A percentile compares a stretch with the other conserved stretches of the same genome.
Conservation (phyloP, 2,329 filamentous ascomycete species). For the Colletotrichum echinochloae region DNA sequence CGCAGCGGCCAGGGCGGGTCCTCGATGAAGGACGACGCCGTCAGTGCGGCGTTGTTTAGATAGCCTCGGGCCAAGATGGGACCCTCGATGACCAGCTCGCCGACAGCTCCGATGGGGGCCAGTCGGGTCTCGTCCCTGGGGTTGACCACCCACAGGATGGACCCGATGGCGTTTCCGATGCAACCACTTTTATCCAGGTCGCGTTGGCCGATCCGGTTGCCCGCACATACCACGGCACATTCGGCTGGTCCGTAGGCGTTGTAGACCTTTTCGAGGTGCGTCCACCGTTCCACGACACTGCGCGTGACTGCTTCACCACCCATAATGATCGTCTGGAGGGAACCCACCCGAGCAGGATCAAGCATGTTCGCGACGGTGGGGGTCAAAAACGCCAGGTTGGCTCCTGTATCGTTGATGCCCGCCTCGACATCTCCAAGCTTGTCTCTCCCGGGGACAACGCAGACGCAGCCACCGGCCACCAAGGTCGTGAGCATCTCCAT, state of each 20-base stretch:
- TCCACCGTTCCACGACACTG: too few relatives aligned
- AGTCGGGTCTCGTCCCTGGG: conserved; percentile 28
- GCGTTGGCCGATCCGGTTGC: neutral
- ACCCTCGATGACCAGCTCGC: conserved; percentile 16
- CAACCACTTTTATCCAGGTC: neutral
- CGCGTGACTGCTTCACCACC: too few relatives aligned
- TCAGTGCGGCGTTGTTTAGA: conserved; percentile 49
- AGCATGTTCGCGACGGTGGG: neutral
- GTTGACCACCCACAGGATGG: conserved; percentile 44
- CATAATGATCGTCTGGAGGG: too few relatives aligned
- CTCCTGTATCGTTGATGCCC: conserved; percentile 48
- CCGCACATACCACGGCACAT: neutral
- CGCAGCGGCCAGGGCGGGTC: conserved; percentile 63
- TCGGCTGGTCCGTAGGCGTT: neutral
- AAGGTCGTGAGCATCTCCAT: conserved; percentile 53
- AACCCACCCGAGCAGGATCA: too few relatives aligned
- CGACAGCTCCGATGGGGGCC: neutral
- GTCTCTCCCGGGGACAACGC: conserved; percentile 50
- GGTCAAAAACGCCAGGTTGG: neutral
- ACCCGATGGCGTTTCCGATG: conserved; percentile 44
- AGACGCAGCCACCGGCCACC: conserved; percentile 51
- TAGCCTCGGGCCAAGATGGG: neutral
- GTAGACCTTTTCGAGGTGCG: neutral
- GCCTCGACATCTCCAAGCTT: conserved; percentile 43
- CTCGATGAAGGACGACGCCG: conserved; percentile 62